Base-by-base conservation (phyloP, 2,329 filamentous ascomycete genomes). In the Xylaria multiplex region DNA sequence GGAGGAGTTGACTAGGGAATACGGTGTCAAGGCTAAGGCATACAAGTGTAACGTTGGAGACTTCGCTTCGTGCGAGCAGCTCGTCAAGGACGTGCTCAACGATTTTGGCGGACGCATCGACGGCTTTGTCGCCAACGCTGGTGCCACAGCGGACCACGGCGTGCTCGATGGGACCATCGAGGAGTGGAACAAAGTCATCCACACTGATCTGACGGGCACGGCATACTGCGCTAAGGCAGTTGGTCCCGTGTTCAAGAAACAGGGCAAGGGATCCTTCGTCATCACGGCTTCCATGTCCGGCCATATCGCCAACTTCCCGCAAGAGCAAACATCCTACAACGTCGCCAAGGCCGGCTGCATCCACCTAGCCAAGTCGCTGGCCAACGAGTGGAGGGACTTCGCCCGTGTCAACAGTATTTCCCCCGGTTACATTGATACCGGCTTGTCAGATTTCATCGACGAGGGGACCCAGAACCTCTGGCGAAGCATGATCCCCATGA, bases 21-120 rank as follows among this genome's bases (percentile, higher is more conserved):
- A 91, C 74, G 89, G 90, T 55, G 86, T 93, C 72, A 89, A 90
- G 78, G 87, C 82, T 76, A 86, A 85, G 79, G 84, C 85, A 45
- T 88, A 88, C 79, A 82, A 86, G 78, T 82, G 86, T 70, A 84
- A 90, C 74, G 79, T 88, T n/a, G 83, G 81, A 61, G 81, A 87
- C 66, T 85, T 82, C 71, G 72, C 78, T 14, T 79, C 83, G 9
- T 83, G 88, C 62, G 80, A 87, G 75, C 76, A 80, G 52, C 82
- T 87, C 70, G 81, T 89, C 63, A 80, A 81, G 63, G 87, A 93
- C 40, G 88, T 93, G 70, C 84, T 91, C 76, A 81, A 82, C 71
- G 91, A 94, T 75, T 94, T 93, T 76, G 89, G 89, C 76, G 89
- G 89, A 73, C 87, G 88, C 55, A 87, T 93, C 64, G 91, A 93